Evolutionary conservation across 2,329 filamentous ascomycete species (phyloP), one percentile per base, ranked within the genome.

Genomic region (Fusarium sterilihyphosum): DNA sequence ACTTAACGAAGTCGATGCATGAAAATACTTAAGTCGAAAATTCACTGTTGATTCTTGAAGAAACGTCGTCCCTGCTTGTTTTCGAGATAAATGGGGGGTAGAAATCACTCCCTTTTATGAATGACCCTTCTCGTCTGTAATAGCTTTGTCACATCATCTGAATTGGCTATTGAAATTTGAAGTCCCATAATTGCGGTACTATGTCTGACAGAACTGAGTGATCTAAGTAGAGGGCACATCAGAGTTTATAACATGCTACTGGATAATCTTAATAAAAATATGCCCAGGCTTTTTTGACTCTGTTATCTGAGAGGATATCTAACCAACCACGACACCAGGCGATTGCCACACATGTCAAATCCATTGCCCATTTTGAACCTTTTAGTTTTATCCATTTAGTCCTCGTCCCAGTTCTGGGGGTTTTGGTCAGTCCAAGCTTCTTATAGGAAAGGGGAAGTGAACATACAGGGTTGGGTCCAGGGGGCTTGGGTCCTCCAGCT

Each of bases 401-500:
- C 89, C 82, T 91, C 89, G 75, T 91, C 89, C 89, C 89, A 91
- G 88, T 90, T 90, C 87, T 88, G 64, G 26, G 31, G 12, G 24
- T 38, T 44, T 50, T 40, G 22, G 79, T 86, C 77, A 84, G 82
- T 38, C 14, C 22, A 22, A n/a, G 9, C 65, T 64, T 54, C 31
- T 63, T 35, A 43, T 29, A 11, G 18, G 24, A 57, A 46, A 5
- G 43, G 24, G 26, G 24, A 49, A 22, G 26, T n/a, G 26, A 61
- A 83, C 87, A 80, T 81, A 88, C 87, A 52, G 95, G 93, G 85
- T 98, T 98, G 77, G 95, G 96, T 53, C 93, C 95, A 37, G 96
- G 96, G 65, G 96, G 96, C 89, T 99, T 99, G 29, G 97, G 96
- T 43, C 96, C 96, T 81, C 96, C 96, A 54, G 97, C 96, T 86